Base-by-base conservation (phyloP, 176 grass and related monocot genomes). In the Tillandsia fasciculata region DNA sequence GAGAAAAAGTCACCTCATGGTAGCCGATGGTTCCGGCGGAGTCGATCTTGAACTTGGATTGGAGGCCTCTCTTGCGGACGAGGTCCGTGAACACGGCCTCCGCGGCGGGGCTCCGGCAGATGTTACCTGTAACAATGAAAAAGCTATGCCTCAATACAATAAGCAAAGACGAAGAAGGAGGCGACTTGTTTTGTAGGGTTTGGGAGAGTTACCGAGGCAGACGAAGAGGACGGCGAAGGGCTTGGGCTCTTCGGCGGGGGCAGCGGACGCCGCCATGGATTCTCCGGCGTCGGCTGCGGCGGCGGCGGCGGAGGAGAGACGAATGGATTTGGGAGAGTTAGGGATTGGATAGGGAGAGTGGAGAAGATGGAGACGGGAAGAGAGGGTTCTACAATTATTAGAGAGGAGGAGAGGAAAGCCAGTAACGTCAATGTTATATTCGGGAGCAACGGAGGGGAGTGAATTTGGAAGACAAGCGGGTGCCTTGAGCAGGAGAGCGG, bases 181-280 rank as follows among this genome's bases (percentile, higher is more conserved):
- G 23, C 9, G 42, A 49, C 7, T 51, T 42, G 17, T 33, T 33
- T 33, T 33, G 18, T 22, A 53, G 23, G 77, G 17, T 22, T 50
- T 20, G 56, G 28, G 48, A 51, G 28, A 52, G 28, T 72, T 66
- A 97, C 93, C 93, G 63, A 97, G 83, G 78, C 93, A 97, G 22
- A 97, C 93, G 84, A 97, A 97, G 52, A 96, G 86, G 72, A 97
- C 86, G 22, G 86, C 77, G 74, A 92, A 90, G 69, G 89, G 93
- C 64, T 79, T 92, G 10, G 65, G 1, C 48, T 66, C 61, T n/a
- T 66, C 78, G 20, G 52, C 53, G 20, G 73, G 3, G 10, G 22
- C 53, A 18, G 56, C 10, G 12, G 75, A 68, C 28, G 73, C 71
- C 9, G 78, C 86, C 78, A 84, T 84, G 59, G 67, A 78, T 13